These are phyloP conservation scores for Suillus occidentalis DNA, from an alignment of 768 basidiomycete genomes.

Conservation along the genomic window DNA sequence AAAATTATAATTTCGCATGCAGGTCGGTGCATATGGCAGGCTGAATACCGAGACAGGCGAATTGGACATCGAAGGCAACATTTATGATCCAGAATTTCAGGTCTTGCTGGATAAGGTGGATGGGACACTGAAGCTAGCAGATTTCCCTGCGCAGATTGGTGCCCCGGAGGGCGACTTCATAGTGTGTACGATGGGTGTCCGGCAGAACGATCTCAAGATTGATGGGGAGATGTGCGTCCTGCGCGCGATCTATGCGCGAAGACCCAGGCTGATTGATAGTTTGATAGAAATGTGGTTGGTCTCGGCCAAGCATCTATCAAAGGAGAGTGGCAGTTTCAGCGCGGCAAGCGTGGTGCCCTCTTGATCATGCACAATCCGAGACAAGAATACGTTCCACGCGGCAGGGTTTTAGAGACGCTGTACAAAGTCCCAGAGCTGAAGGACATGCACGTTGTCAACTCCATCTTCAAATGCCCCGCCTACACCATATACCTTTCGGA, in stretches of 20 bases:
- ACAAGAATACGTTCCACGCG: conserved; percentile 17
- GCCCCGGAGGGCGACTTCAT: conserved; percentile 19
- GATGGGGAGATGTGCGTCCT: not conserved
- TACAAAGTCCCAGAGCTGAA: conserved; percentile 15
- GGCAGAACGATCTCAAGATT: conserved; percentile 13
- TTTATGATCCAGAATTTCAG: conserved; percentile 21
- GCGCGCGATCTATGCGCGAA: not conserved
- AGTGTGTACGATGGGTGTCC: conserved; percentile 22
- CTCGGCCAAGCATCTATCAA: conserved; percentile 28
- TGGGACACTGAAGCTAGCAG: conserved; percentile 1
- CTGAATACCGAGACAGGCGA: conserved; percentile 13
- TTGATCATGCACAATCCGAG: conserved; percentile 27
- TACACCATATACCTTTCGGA: conserved; percentile 26
- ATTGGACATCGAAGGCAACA: conserved; percentile 25
- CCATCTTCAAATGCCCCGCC: conserved; percentile 27
- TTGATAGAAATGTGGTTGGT: conserved; percentile 8
- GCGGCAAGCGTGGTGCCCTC: conserved; percentile 26
- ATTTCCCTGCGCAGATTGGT: conserved; percentile 5
- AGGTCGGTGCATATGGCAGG: conserved; percentile 33
- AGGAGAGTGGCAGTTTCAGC: conserved; percentile 28
- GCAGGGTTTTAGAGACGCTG: conserved; percentile 17
- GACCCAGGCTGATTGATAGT: not conserved
- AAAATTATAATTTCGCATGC: not conserved
- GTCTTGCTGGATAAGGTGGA: conserved; percentile 5
- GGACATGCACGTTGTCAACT: conserved; percentile 26